Percentiles rank a stretch among this genome's conserved stretches.
Evolutionary conservation across 1,284 basidiomycete genomes (phyloP).

Genomic region (Trametes sp.): DNA sequence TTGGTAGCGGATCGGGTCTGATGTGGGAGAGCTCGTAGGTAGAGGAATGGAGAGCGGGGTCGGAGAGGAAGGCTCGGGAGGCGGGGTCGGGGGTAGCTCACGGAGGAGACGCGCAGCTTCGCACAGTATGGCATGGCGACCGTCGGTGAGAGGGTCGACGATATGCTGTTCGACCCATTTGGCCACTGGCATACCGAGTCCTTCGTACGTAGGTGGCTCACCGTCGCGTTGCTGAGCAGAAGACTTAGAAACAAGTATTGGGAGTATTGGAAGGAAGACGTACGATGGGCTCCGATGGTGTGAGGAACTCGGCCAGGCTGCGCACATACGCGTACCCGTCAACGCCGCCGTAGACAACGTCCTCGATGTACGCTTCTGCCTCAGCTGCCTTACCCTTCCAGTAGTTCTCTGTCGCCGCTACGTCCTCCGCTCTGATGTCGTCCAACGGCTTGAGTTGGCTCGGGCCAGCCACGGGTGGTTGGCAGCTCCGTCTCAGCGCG

Average conservation of each 20-base stretch:
- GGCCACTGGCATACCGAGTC: conserved; percentile 45
- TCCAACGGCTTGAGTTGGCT: conserved; percentile 5
- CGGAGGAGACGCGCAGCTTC: conserved; percentile 30
- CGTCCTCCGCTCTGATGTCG: conserved; percentile 20
- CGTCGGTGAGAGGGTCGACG: conserved; percentile 68
- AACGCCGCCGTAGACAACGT: conserved; percentile 77
- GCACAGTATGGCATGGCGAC: conserved; percentile 52
- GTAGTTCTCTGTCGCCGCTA: conserved; percentile 43
- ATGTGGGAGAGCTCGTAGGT: not conserved
- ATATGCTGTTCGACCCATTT: conserved; percentile 63
- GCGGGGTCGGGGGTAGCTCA: conserved; percentile 22
- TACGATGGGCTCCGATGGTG: conserved; percentile 34
- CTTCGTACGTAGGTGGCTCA: conserved; percentile 26
- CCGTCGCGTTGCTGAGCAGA: conserved; percentile 21
- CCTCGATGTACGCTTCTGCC: conserved; percentile 68
- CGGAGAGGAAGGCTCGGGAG: conserved; percentile 35
- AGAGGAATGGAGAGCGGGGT: not conserved
- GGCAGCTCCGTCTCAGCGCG: conserved; percentile 37
- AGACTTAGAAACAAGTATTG: not conserved
- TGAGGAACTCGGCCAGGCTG: conserved; percentile 75
- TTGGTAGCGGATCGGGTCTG: conserved; percentile 37
- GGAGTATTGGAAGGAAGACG: conserved; percentile 4
- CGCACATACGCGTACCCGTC: conserved; percentile 77
- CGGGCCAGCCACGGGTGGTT: conserved; percentile 16
- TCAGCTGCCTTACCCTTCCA: conserved; percentile 58